Evolutionary conservation across 257 asterid genomes (phyloP).

Genomic region (Solanum chilense): DNA sequence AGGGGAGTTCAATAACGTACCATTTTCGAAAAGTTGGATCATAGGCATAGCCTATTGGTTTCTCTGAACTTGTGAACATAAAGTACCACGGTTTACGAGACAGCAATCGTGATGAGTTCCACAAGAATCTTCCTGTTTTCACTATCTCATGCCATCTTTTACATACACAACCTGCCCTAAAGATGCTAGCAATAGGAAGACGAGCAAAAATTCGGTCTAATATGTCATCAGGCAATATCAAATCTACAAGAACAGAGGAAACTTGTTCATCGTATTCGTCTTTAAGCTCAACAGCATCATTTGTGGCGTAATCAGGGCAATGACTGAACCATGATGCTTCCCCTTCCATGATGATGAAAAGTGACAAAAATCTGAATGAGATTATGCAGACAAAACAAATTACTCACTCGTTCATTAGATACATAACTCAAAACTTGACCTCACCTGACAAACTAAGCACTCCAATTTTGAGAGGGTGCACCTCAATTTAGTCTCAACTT

Average conservation of each 20-base stretch:
- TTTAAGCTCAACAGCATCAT: constrained; percentile 6
- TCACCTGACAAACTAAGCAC: background rate
- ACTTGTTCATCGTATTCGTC: constrained; percentile 37
- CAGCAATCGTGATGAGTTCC: background rate
- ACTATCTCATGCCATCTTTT: constrained; percentile 3
- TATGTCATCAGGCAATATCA: constrained; percentile 1
- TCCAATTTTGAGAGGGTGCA: background rate
- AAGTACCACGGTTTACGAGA: constrained; percentile 1
- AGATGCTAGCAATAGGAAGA: background rate
- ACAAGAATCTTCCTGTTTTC: background rate
- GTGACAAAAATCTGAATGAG: constrained; percentile 5
- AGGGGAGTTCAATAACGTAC: background rate
- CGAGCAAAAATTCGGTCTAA: background rate
- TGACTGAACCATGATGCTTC: constrained; percentile 78
- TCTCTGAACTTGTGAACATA: background rate
- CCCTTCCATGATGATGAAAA: constrained; percentile 43
- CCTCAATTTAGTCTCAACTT: too few relatives aligned
- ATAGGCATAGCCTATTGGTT: background rate
- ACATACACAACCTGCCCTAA: background rate
- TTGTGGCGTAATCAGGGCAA: constrained; percentile 19
- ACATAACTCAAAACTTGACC: background rate
- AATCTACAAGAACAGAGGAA: constrained; percentile 35
- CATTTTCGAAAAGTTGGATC: background rate
- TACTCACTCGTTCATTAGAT: background rate
- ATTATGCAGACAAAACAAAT: background rate